phyloP scores from a whole-genome alignment of 345 rosid species.

The Murraya paniculata region DNA sequence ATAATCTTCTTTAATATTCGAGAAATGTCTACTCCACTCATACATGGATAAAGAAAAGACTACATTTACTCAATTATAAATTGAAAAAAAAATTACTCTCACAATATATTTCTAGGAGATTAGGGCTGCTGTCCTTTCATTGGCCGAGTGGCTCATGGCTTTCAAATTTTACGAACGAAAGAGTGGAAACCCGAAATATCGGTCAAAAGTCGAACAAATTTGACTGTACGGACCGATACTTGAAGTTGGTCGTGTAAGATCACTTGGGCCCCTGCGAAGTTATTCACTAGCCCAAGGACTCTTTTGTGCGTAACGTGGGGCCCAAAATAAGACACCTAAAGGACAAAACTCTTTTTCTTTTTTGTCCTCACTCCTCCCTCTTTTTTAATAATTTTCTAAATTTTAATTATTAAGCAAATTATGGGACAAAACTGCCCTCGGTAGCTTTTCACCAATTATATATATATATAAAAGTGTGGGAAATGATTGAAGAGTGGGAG shows the following conservation, averaged over 20 bases:
- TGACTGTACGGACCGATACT: slow-evolving; percentile 19
- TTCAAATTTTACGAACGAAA: background rate
- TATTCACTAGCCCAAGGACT: slow-evolving; percentile 21
- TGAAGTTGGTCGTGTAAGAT: slow-evolving; percentile 9
- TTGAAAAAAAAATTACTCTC: too few relatives aligned
- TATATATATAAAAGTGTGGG: too few relatives aligned
- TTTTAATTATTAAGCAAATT: slow-evolving; percentile 24
- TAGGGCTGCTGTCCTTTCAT: too few relatives aligned
- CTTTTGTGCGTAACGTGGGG: slow-evolving; percentile 4
- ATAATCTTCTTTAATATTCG: too few relatives aligned
- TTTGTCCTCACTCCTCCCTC: background rate
- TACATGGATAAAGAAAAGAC: too few relatives aligned
- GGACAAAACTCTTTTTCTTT: slow-evolving; percentile 33
- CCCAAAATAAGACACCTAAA: slow-evolving; percentile 32
- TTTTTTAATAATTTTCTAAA: background rate
- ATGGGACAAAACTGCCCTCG: slow-evolving; percentile 32
- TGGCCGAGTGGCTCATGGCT: too few relatives aligned
- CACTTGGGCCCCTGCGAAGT: slow-evolving; percentile 16
- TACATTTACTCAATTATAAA: too few relatives aligned
- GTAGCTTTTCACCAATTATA: slow-evolving; percentile 27
- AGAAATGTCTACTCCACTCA: too few relatives aligned
- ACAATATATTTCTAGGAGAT: too few relatives aligned
- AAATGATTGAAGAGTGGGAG: slow-evolving; percentile 20
- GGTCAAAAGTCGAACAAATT: slow-evolving; percentile 9
- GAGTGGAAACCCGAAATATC: background rate